Percentiles rank a stretch among this genome's conserved stretches.
phyloP scores from a whole-genome alignment of 306 rosid genomes.

The Pyrus communis region DNA sequence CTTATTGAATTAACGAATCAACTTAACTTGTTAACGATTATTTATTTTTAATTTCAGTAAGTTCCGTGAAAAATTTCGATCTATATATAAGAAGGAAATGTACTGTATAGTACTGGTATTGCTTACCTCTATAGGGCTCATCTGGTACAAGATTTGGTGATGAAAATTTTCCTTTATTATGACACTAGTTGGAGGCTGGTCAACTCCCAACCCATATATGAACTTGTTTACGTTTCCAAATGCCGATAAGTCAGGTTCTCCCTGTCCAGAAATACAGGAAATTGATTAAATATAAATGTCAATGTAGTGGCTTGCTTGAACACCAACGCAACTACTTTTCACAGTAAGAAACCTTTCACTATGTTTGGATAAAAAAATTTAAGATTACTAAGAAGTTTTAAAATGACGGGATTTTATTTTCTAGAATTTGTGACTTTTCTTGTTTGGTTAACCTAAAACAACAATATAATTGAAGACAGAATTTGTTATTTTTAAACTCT shows the following conservation, averaged over 20 bases:
- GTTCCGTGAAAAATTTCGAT: too few species aligned
- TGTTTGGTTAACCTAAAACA: too few species aligned
- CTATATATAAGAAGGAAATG: not conserved
- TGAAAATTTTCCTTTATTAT: not conserved
- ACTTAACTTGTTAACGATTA: too few species aligned
- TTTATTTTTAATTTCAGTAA: too few species aligned
- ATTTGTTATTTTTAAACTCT: too few species aligned
- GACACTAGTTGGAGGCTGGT: conserved; percentile 17
- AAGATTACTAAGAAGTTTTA: too few species aligned
- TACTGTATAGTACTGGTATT: not conserved
- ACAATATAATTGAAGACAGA: too few species aligned
- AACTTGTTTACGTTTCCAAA: conserved; percentile 8
- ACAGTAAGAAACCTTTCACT: not conserved
- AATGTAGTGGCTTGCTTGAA: not conserved
- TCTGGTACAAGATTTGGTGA: not conserved
- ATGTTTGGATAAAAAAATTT: too few species aligned
- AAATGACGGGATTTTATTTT: too few species aligned
- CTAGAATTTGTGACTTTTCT: too few species aligned
- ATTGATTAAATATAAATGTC: not conserved
- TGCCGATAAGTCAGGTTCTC: conserved; percentile 10
- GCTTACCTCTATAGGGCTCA: conserved; percentile 15
- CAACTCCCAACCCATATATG: conserved; percentile 6
- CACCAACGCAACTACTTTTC: not conserved
- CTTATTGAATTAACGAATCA: too few species aligned
- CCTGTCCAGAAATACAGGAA: conserved; percentile 2